Conservation (phyloP, 78 protist genomes). For the Corallochytrium limacisporum region DNA sequence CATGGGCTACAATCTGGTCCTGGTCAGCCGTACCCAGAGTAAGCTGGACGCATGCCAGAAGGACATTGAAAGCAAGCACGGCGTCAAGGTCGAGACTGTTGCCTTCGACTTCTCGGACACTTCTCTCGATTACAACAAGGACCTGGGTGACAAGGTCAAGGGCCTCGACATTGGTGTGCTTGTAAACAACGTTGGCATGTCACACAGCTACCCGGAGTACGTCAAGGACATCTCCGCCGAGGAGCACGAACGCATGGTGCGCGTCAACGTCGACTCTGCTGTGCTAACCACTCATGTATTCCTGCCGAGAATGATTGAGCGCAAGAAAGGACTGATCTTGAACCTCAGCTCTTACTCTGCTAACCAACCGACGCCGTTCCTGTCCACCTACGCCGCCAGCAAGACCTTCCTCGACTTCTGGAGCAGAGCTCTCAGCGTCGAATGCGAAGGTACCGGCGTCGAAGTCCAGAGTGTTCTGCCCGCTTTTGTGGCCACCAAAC, state of each 20-base stretch:
- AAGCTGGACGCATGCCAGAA: background rate
- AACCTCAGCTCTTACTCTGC: background rate
- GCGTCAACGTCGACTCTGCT: slow-evolving; percentile 26
- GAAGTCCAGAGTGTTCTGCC: slow-evolving; percentile 29
- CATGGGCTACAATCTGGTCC: slow-evolving; percentile 31
- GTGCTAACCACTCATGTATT: slow-evolving; percentile 13
- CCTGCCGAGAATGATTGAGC: slow-evolving; percentile 1
- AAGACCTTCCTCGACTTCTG: slow-evolving; percentile 13
- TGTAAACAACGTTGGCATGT: slow-evolving; percentile 60
- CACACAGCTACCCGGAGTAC: slow-evolving; percentile 44
- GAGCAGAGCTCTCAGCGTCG: background rate
- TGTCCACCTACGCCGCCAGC: slow-evolving; percentile 6
- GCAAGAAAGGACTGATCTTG: slow-evolving; percentile 2
- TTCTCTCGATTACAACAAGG: background rate
- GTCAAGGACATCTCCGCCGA: slow-evolving; percentile 21
- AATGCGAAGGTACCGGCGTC: background rate
- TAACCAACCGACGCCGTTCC: background rate
- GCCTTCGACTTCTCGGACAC: slow-evolving; percentile 2
- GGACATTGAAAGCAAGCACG: slow-evolving; percentile 1
- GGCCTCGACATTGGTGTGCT: slow-evolving; percentile 9
- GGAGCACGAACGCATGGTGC: slow-evolving; percentile 16
- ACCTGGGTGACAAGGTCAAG: background rate
- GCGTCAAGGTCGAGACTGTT: background rate
- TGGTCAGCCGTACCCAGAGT: slow-evolving; percentile 34
- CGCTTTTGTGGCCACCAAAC: slow-evolving; percentile 43